phyloP scores from a whole-genome alignment of 2,329 filamentous ascomycete species.

The Knufia petricola region DNA sequence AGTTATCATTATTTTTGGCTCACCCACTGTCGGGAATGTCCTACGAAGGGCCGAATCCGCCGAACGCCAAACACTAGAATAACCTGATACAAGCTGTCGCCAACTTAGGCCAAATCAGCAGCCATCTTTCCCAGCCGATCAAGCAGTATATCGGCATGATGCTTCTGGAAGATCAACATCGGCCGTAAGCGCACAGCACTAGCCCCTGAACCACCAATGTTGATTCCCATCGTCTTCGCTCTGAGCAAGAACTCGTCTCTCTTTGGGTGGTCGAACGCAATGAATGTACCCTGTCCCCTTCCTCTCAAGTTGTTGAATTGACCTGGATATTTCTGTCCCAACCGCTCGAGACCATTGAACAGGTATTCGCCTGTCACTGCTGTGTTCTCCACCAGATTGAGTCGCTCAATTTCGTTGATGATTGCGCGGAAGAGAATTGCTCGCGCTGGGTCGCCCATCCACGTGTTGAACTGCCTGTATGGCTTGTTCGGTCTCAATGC shows the following conservation, averaged over 20 bases:
- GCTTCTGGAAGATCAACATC: slow-evolving; percentile 87
- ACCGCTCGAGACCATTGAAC: slow-evolving; percentile 56
- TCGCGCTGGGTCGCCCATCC: slow-evolving; percentile 87
- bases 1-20: too few species aligned
- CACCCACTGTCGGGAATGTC: too few species aligned
- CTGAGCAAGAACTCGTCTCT: slow-evolving; percentile 69
- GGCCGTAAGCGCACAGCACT: slow-evolving; percentile 69
- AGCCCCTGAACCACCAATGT: slow-evolving; percentile 75
- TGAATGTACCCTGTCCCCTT: slow-evolving; percentile 81
- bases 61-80: slow-evolving; percentile 5
- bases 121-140: slow-evolving; percentile 68
- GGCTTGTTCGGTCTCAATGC: slow-evolving; percentile 80
- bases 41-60: too few species aligned
- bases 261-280: slow-evolving; percentile 77
- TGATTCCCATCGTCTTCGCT: slow-evolving; percentile 72
- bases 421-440: slow-evolving; percentile 80
- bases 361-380: slow-evolving; percentile 71
- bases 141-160: slow-evolving; percentile 74
- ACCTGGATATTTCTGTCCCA: slow-evolving; percentile 61
- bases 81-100: slow-evolving; percentile 4
- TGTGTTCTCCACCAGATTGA: slow-evolving; percentile 71
- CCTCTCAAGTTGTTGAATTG: slow-evolving; percentile 77
- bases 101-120: slow-evolving; percentile 28
- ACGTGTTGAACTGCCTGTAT: slow-evolving; percentile 94
- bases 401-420: slow-evolving; percentile 65